phyloP scores from a whole-genome alignment of 257 asterid species.

The Forsythia suspensa region DNA sequence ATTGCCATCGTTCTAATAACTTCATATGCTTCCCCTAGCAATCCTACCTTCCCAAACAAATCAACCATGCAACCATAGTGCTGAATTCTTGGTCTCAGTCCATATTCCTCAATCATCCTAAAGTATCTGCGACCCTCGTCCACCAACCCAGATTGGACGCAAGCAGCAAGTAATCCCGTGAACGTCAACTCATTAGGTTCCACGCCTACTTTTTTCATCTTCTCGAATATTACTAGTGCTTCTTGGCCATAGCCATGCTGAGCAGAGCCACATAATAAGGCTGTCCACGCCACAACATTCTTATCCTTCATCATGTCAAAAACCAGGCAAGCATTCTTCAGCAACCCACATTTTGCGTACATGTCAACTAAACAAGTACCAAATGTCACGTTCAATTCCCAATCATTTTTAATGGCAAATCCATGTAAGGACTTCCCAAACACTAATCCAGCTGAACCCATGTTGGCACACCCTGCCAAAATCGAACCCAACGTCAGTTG shows the following conservation, averaged over 20 bases:
- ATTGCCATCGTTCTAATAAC: slow-evolving; percentile 46
- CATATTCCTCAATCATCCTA: slow-evolving; percentile 44
- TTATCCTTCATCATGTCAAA: slow-evolving; percentile 37
- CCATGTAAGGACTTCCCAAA: slow-evolving; percentile 57
- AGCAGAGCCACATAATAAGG: slow-evolving; percentile 60
- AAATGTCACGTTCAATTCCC: slow-evolving; percentile 50
- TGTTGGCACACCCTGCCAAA: slow-evolving; percentile 43
- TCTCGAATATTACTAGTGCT: slow-evolving; percentile 45
- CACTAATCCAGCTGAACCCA: slow-evolving; percentile 54
- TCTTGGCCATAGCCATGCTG: slow-evolving; percentile 47
- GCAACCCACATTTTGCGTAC: slow-evolving; percentile 62
- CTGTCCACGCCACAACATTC: slow-evolving; percentile 65
- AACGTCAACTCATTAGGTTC: slow-evolving; percentile 67
- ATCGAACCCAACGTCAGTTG: slow-evolving; percentile 45
- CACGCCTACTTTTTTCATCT: slow-evolving; percentile 47
- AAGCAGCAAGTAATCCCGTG: slow-evolving; percentile 66
- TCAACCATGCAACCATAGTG: slow-evolving; percentile 81
- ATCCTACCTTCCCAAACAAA: slow-evolving; percentile 64
- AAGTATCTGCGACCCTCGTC: slow-evolving; percentile 65
- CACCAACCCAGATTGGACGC: slow-evolving; percentile 58
- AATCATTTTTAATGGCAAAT: slow-evolving; percentile 43
- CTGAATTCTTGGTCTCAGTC: slow-evolving; percentile 51
- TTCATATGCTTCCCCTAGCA: slow-evolving; percentile 60
- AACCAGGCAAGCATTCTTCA: slow-evolving; percentile 44
- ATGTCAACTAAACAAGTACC: slow-evolving; percentile 62